Percentiles rank a stretch among this genome's conserved stretches.
Evolutionary conservation across 805 yeast genomes (phyloP).

Genomic region (Ogataea salicorniae): DNA sequence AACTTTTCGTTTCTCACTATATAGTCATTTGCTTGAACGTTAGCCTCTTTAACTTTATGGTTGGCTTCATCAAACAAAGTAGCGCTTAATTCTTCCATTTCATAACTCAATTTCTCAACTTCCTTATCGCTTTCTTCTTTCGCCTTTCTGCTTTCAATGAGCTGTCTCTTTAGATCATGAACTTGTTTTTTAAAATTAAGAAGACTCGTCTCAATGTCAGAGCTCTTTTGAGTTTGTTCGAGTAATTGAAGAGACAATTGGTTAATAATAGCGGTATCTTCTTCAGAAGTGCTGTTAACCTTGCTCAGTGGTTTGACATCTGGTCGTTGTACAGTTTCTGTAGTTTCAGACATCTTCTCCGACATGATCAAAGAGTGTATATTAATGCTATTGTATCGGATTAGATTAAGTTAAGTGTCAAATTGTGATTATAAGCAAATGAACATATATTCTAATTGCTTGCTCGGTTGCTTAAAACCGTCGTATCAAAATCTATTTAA

Average conservation of each 20-base stretch:
- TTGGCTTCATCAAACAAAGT: constrained; percentile 81
- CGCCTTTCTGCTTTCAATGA: constrained; percentile 27
- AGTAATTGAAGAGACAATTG: constrained; percentile 23
- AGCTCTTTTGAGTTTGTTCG: constrained; percentile 23
- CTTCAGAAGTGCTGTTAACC: constrained; percentile 1
- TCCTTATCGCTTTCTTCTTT: constrained; percentile 53
- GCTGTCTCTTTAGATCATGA: constrained; percentile 29
- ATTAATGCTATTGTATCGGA: too few species aligned
- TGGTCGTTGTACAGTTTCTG: too few species aligned
- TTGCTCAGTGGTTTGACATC: neutral
- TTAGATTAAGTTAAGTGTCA: too few species aligned
- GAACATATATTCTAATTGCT: too few species aligned
- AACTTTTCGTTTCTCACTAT: constrained; percentile 56
- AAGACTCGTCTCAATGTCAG: constrained; percentile 27
- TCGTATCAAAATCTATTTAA: too few species aligned
- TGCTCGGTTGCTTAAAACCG: too few species aligned
- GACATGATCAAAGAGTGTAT: neutral
- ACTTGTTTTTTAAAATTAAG: constrained; percentile 23
- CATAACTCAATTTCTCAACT: constrained; percentile 56
- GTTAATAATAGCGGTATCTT: constrained; percentile 12
- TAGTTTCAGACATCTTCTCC: neutral
- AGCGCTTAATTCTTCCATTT: constrained; percentile 75
- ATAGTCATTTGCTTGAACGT: constrained; percentile 56
- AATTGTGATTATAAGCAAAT: too few species aligned
- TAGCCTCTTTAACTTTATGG: constrained; percentile 75